A percentile compares a stretch with the other conserved stretches of the same genome.
These are phyloP conservation scores for Wickerhamomyces xylosicus DNA, from an alignment of 805 yeast genomes.

Conservation along the genomic window DNA sequence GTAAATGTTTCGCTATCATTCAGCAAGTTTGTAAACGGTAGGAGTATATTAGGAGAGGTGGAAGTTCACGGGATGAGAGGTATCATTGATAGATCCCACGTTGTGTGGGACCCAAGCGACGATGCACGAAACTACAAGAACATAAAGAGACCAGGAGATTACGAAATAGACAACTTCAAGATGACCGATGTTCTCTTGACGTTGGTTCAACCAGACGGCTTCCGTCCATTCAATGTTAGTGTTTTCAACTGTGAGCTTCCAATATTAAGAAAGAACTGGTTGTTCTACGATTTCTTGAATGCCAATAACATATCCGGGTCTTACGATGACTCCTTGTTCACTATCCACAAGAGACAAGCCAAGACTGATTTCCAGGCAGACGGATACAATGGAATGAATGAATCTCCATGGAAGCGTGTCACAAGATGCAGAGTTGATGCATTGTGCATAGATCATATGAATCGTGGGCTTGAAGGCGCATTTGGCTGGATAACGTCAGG, in stretches of 20 bases:
- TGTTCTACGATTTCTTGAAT: conserved; percentile 76
- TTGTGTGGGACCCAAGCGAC: conserved; percentile 71
- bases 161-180: conserved; percentile 75
- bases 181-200: conserved; percentile 83
- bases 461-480: conserved; percentile 86
- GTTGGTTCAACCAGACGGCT: conserved; percentile 68
- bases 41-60: conserved; percentile 74
- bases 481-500: conserved; percentile 96
- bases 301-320: conserved; percentile 84
- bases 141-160: conserved; percentile 75
- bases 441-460: conserved; percentile 78
- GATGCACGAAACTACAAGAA: conserved; percentile 77
- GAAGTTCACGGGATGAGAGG: conserved; percentile 85
- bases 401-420: conserved; percentile 43
- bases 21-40: conserved; percentile 81
- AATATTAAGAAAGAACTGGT: conserved; percentile 82
- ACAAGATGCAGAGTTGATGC: conserved; percentile 81
- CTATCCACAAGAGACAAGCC: conserved; percentile 72
- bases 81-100: conserved; percentile 83
- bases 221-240: conserved; percentile 79
- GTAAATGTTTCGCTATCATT: conserved; percentile 74
- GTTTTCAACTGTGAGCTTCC: conserved; percentile 81
- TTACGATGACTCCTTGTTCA: conserved; percentile 87
- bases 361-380: conserved; percentile 33
- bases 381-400: conserved; percentile 8